A percentile compares a stretch with the other conserved stretches of the same genome.
Conservation (phyloP, 306 rosid species). For the Gastrolobium bilobum region DNA sequence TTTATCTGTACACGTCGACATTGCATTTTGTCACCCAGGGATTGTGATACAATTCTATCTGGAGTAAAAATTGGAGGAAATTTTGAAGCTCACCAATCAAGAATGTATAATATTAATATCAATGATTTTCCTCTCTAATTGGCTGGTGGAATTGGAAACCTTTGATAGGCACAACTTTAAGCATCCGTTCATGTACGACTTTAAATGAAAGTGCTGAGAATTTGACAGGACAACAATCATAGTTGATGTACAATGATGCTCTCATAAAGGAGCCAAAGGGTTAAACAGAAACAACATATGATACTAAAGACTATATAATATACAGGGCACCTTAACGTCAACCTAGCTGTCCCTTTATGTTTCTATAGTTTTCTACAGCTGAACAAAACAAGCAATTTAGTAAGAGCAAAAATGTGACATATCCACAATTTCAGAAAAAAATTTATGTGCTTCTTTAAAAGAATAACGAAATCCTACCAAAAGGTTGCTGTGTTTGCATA, state of each 20-base stretch:
- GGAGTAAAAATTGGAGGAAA: neutral
- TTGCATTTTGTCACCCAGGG: constrained; percentile 11
- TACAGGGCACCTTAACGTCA: constrained; percentile 16
- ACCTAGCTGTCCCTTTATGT: neutral
- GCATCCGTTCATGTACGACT: neutral
- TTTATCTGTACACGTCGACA: neutral
- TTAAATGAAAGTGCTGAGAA: neutral
- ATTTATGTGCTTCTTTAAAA: neutral
- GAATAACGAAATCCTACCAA: neutral
- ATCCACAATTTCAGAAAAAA: neutral
- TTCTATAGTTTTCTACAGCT: neutral
- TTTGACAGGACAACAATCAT: constrained; percentile 3
- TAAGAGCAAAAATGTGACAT: neutral
- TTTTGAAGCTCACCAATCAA: neutral
- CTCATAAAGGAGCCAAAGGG: neutral
- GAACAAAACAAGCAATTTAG: neutral
- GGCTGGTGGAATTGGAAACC: too few relatives aligned
- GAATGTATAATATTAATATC: too few relatives aligned
- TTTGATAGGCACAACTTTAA: neutral
- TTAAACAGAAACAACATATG: neutral
- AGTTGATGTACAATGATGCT: neutral
- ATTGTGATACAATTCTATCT: neutral
- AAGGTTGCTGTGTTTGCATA: neutral
- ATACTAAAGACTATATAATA: neutral
- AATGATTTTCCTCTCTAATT: too few relatives aligned